Conservation (phyloP, 2,329 filamentous ascomycete genomes). For the Cladobotryum mycophilum region DNA sequence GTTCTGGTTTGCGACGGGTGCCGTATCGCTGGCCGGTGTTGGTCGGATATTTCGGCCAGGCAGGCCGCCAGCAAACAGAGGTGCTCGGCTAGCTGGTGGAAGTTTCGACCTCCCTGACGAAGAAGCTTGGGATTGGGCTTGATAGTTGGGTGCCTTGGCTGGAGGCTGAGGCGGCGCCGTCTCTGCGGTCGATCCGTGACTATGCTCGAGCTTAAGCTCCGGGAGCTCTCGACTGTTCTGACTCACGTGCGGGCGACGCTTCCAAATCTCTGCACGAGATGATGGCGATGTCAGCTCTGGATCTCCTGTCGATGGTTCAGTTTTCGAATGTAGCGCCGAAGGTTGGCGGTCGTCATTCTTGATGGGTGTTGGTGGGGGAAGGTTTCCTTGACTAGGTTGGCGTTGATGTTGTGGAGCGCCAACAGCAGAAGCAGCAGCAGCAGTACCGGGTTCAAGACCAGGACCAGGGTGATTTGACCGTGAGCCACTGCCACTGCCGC, state of each 20-base stretch:
- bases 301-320: constrained; percentile 10
- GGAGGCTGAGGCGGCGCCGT: constrained; percentile 9
- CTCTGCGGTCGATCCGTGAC: constrained; percentile 45
- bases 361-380: constrained; percentile 13
- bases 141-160: neutral
- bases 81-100: constrained; percentile 9
- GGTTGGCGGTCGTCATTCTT: constrained; percentile 10
- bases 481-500: constrained; percentile 8
- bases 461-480: constrained; percentile 2
- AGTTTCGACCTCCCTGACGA: neutral
- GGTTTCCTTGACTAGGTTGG: constrained; percentile 1
- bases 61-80: constrained; percentile 17
- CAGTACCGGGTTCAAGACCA: neutral
- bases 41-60: constrained; percentile 25
- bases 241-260: constrained; percentile 44
- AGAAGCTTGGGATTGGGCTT: neutral
- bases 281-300: constrained; percentile 19
- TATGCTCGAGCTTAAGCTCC: constrained; percentile 42
- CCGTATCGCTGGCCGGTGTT: constrained; percentile 10
- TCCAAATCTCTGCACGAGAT: constrained; percentile 37
- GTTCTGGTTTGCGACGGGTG: constrained; percentile 14
- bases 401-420: constrained; percentile 3
- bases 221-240: constrained; percentile 41
- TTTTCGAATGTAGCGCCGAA: neutral
- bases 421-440: neutral